phyloP scores from a whole-genome alignment of 2,329 filamentous ascomycete species.

The Colletotrichum musicola region DNA sequence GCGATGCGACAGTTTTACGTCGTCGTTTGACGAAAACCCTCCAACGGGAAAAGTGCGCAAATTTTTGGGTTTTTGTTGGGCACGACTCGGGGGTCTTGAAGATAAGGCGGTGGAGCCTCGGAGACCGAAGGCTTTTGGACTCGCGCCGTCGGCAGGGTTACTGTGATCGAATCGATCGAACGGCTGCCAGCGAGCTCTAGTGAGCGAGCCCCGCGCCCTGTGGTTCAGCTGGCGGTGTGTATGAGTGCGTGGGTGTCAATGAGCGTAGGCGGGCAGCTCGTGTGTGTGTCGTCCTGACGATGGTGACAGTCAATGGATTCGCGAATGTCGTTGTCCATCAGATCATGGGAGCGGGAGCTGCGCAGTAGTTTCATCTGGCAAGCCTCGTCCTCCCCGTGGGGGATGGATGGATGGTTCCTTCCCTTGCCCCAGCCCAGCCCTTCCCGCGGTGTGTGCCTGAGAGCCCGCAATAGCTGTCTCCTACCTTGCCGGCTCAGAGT shows the following conservation, averaged over 20 bases:
- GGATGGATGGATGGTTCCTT: constrained; percentile 5
- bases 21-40: neutral
- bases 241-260: too few species aligned
- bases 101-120: constrained; percentile 29
- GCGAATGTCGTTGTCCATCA: too few species aligned
- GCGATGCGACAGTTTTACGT: neutral
- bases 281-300: too few species aligned
- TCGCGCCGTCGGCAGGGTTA: too few species aligned
- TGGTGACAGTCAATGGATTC: too few species aligned
- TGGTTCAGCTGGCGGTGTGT: too few species aligned
- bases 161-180: too few species aligned
- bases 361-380: too few species aligned
- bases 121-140: constrained; percentile 11
- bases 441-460: constrained; percentile 18
- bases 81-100: constrained; percentile 21
- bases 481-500: neutral
- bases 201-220: too few species aligned
- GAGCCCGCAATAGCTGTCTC: constrained; percentile 16
- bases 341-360: too few species aligned
- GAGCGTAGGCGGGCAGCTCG: too few species aligned
- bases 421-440: constrained; percentile 15
- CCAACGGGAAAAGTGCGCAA: neutral
- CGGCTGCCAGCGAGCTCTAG: too few species aligned
- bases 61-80: constrained; percentile 1
- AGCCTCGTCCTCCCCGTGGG: constrained; percentile 15